These are phyloP conservation scores for Tetragonia tetragonoides DNA, from an alignment of 148 eudicot genomes.

Conservation along the genomic window DNA sequence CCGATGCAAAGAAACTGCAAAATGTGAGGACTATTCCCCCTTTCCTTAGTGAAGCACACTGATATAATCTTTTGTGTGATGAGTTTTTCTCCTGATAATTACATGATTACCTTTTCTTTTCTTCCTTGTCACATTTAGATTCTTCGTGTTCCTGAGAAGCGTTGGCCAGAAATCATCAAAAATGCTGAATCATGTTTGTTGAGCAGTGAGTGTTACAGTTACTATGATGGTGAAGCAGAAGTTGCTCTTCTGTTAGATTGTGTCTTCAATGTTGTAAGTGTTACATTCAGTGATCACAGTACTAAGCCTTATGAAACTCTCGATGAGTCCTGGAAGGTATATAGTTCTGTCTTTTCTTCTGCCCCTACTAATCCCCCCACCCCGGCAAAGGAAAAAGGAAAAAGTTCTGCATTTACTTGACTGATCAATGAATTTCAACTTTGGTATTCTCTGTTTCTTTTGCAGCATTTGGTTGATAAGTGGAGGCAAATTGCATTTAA, in stretches of 20 bases:
- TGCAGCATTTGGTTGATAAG: constrained; percentile 46
- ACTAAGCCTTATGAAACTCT: constrained; percentile 33
- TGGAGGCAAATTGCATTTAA: constrained; percentile 40
- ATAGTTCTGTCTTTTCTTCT: neutral
- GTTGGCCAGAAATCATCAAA: constrained; percentile 43
- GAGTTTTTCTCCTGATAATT: neutral
- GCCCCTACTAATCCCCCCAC: too few species aligned
- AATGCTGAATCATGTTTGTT: constrained; percentile 56
- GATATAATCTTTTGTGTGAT: neutral
- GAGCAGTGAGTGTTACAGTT: constrained; percentile 29
- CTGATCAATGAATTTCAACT: neutral
- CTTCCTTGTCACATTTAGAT: constrained; percentile 29
- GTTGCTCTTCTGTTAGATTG: constrained; percentile 44
- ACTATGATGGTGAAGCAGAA: constrained; percentile 28
- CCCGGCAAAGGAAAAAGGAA: too few species aligned
- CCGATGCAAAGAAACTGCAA: constrained; percentile 15
- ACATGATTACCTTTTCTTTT: neutral
- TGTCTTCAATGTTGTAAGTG: constrained; percentile 39
- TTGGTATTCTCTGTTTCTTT: neutral
- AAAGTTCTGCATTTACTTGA: too few species aligned
- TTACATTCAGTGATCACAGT: constrained; percentile 37
- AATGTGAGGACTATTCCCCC: constrained; percentile 1
- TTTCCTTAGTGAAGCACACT: neutral
- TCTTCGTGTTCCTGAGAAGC: constrained; percentile 43
- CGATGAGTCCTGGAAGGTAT: constrained; percentile 41